phyloP scores from a whole-genome alignment of 305 asterid species.

The Striga hermonthica region DNA sequence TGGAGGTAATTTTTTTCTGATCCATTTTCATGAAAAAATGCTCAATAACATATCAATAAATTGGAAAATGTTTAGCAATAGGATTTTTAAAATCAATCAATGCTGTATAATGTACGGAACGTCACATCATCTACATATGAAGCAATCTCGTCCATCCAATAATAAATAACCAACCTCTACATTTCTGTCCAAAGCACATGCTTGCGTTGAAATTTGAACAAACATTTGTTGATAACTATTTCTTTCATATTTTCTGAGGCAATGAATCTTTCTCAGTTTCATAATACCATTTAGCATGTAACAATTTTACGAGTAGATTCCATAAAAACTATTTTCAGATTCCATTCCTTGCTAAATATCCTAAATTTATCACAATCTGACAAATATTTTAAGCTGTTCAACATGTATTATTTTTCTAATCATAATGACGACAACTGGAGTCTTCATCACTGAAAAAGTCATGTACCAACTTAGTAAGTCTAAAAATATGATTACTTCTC shows the following conservation, averaged over 20 bases:
- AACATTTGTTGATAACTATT: background rate
- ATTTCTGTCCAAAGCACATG: background rate
- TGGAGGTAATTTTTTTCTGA: background rate
- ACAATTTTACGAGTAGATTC: background rate
- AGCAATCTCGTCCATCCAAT: background rate
- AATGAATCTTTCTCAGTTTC: background rate
- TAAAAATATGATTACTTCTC: background rate
- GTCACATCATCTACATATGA: background rate
- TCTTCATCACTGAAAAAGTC: constrained; percentile 8
- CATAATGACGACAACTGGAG: constrained; percentile 1
- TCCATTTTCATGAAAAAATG: background rate
- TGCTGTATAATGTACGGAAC: background rate
- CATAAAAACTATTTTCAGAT: background rate
- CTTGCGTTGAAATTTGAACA: background rate
- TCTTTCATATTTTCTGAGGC: background rate
- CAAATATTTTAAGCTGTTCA: background rate
- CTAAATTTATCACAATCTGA: background rate
- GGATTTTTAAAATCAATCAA: background rate
- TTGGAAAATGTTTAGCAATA: background rate
- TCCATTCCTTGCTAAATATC: background rate
- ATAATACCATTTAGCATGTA: background rate
- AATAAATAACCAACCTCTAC: background rate
- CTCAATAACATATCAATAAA: background rate
- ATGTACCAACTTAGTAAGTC: background rate
- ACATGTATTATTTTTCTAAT: background rate